Base-by-base conservation (phyloP, 2,329 filamentous ascomycete species). In the Rhinocladiella mackenziei region DNA sequence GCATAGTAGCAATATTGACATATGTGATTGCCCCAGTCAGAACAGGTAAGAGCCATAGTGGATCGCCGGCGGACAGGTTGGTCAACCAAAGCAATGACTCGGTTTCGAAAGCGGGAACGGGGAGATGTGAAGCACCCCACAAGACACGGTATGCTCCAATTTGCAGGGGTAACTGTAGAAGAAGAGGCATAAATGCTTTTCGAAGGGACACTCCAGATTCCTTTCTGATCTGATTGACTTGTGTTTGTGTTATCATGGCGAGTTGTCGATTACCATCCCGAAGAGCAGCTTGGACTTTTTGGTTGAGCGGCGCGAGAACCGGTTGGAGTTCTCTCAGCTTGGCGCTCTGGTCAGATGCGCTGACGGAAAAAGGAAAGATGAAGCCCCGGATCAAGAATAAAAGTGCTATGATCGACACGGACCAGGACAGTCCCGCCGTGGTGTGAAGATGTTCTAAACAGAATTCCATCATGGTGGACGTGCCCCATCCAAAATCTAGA, bases 401-500 rank as follows among this genome's bases (percentile, higher is more conserved):
- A 0, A 83, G 77, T 3, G 74, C 65, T 32, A 83, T 65, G 57
- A 96, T 84, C 48, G 85, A 79, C 1, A 71, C 81, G 74, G 86
- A 89, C 92, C 92, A 97, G 9, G 88, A 86, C 43, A 87, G 66
- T 25, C 84, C 87, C 5, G 62, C 69, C 56, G 76, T 83, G 50
- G 96, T 72, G 66, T 98, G 88, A 29, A 94, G 62, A 61, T 91
- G 81, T 71, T 98, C 92, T 8, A 97, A 68, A 2, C 78, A 15
- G 74, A 76, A 89, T 67, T 96, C 76, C 64, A 92, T 80, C 11
- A 79, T 55, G 3, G 81, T 69, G 0, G 89, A 86, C 4, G 86
- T 79, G 11, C 91, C 91, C 71, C 73, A 89, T 61, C 91, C 89
- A 59, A 84, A 97, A 58, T 97, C 86, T 15, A 98, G 71, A 3